phyloP scores from a whole-genome alignment of 257 asterid species.

The Plantago elongata region DNA sequence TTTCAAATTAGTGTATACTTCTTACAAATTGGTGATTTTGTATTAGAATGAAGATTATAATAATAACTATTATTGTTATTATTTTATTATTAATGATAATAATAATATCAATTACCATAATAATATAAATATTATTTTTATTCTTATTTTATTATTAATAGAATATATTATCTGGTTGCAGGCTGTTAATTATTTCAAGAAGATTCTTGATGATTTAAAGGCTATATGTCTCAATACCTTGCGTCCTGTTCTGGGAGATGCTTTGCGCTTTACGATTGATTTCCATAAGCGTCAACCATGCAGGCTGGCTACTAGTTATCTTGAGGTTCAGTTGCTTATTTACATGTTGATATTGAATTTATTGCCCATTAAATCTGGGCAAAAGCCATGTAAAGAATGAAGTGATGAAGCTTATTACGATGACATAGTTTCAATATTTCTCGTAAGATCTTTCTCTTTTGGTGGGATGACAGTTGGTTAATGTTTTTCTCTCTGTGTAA shows the following conservation, averaged over 20 bases:
- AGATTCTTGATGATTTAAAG: conserved; percentile 89
- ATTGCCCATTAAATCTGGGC: background rate
- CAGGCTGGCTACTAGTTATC: conserved; percentile 74
- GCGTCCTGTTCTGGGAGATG: conserved; percentile 65
- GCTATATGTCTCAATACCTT: conserved; percentile 59
- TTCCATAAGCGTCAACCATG: conserved; percentile 78
- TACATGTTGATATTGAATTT: conserved; percentile 2
- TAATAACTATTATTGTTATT: too few relatives aligned
- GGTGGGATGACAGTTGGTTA: conserved; percentile 19
- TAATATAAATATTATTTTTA: too few relatives aligned
- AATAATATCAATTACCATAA: too few relatives aligned
- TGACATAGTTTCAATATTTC: conserved; percentile 2
- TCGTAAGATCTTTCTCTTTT: conserved; percentile 28
- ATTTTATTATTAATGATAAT: too few relatives aligned
- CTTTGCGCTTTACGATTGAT: conserved; percentile 65
- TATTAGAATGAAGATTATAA: too few relatives aligned
- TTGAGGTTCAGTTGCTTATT: conserved; percentile 51
- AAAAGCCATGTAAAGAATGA: background rate
- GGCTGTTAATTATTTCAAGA: conserved; percentile 86
- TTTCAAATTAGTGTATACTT: too few relatives aligned
- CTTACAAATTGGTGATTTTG: too few relatives aligned
- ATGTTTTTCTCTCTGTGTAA: background rate
- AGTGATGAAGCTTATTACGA: background rate
- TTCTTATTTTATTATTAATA: too few relatives aligned
- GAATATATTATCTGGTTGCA: conserved; percentile 17